A percentile compares a stretch with the other conserved stretches of the same genome.
Conservation (phyloP, 192 early-diverging fungal genomes). For the Coemansia interrupta region DNA sequence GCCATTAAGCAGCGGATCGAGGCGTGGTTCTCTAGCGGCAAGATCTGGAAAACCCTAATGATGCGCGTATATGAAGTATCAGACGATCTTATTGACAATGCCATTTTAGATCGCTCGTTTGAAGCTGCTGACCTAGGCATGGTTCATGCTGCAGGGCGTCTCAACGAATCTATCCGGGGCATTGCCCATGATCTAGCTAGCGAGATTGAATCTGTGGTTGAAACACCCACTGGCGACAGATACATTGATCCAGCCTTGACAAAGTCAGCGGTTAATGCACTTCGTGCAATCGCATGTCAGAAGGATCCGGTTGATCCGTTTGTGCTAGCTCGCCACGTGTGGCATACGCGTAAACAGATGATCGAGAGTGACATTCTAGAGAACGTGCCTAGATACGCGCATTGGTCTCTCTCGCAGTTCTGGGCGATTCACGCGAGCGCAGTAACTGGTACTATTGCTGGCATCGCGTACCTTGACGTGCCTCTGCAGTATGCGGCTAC, state of each 20-base stretch:
- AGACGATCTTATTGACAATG: constrained; percentile 27
- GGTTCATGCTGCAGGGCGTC: constrained; percentile 42
- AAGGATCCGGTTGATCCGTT: constrained; percentile 28
- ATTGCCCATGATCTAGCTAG: constrained; percentile 13
- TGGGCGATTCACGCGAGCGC: constrained; percentile 35
- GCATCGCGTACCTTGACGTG: constrained; percentile 3
- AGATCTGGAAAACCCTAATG: constrained; percentile 32
- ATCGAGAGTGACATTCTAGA: constrained; percentile 18
- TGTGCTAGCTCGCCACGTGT: constrained; percentile 30
- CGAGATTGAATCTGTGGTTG: background rate
- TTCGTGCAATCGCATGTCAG: constrained; percentile 23
- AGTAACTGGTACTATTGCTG: constrained; percentile 7
- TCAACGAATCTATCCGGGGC: constrained; percentile 23
- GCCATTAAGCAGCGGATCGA: constrained; percentile 23
- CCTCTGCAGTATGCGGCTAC: constrained; percentile 20
- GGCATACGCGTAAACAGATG: constrained; percentile 25
- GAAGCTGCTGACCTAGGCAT: constrained; percentile 45
- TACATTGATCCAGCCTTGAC: constrained; percentile 3
- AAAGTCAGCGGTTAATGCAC: constrained; percentile 10
- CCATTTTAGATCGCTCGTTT: constrained; percentile 31
- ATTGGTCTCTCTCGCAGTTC: constrained; percentile 35
- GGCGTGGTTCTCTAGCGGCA: constrained; percentile 32
- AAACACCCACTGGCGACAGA: background rate
- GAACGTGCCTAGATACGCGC: constrained; percentile 28
- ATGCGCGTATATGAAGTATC: constrained; percentile 44